A percentile compares a stretch with the other conserved stretches of the same genome.
phyloP scores from a whole-genome alignment of 371 early-diverging fungal species.

The Mortierella sp. region DNA sequence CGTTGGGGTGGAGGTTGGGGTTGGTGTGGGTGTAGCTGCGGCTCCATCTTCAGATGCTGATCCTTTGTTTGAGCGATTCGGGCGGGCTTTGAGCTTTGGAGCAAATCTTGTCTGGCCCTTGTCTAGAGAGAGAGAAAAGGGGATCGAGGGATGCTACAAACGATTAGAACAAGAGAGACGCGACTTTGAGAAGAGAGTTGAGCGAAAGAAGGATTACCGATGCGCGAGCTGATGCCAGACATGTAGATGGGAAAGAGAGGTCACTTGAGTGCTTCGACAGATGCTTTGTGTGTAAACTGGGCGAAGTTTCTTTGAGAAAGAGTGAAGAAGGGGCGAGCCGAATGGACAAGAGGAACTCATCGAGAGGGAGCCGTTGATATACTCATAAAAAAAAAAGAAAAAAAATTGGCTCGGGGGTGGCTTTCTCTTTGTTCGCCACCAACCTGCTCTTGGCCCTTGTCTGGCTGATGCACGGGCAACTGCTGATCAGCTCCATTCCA shows the following conservation, averaged over 20 bases:
- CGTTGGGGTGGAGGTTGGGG: slow-evolving; percentile 3
- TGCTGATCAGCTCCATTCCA: background rate
- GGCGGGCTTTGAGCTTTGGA: slow-evolving; percentile 50
- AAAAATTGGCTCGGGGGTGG: background rate
- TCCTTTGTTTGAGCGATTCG: slow-evolving; percentile 26
- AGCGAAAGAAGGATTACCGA: slow-evolving; percentile 24
- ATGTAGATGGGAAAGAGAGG: slow-evolving; percentile 11
- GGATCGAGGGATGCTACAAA: background rate
- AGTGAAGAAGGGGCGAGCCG: no score
- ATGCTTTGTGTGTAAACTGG: no score
- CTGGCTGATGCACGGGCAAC: no score
- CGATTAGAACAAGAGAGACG: no score
- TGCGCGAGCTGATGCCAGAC: slow-evolving; percentile 51
- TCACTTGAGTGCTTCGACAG: background rate
- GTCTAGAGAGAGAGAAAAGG: slow-evolving; percentile 18
- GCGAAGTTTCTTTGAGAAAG: no score
- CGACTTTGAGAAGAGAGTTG: no score
- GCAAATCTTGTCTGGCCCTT: slow-evolving; percentile 49
- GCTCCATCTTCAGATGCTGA: slow-evolving; percentile 32
- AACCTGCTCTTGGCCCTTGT: background rate
- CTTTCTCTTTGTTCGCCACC: slow-evolving; percentile 2
- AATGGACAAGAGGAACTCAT: no score
- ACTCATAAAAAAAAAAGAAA: background rate
- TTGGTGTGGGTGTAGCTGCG: slow-evolving; percentile 22
- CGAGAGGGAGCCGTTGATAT: background rate